Conservation (phyloP, 768 basidiomycete genomes). For the Amanita rubescens region DNA sequence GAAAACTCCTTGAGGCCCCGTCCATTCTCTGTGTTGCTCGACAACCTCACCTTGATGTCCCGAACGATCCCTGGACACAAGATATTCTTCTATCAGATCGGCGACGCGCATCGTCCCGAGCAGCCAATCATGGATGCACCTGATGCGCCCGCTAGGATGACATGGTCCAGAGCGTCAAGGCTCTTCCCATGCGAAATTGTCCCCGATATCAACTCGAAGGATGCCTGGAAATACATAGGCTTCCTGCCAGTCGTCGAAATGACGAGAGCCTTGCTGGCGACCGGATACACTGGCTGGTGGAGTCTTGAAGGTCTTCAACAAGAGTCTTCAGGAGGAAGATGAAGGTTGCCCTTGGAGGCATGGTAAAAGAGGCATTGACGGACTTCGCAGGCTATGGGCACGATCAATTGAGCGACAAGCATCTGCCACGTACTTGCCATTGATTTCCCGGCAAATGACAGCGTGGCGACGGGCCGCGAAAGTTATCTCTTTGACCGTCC, state of each 20-base stretch:
- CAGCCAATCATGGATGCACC: conserved; percentile 13
- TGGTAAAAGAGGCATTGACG: conserved; percentile 18
- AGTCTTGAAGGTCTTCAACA: conserved; percentile 34
- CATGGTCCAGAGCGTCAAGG: conserved; percentile 30
- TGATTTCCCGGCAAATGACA: neutral
- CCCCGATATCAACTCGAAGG: conserved; percentile 7
- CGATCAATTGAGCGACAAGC: neutral
- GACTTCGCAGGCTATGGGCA: conserved; percentile 16
- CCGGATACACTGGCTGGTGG: conserved; percentile 30
- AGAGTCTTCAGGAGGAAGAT: conserved; percentile 18
- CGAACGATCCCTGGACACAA: conserved; percentile 24
- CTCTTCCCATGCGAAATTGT: conserved; percentile 28
- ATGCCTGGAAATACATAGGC: conserved; percentile 12
- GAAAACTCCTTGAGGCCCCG: conserved; percentile 15
- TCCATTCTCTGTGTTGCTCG: conserved; percentile 12
- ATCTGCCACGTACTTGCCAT: neutral
- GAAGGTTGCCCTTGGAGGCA: conserved; percentile 18
- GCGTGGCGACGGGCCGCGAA: neutral
- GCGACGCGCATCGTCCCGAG: conserved; percentile 24
- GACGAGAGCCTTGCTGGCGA: conserved; percentile 21
- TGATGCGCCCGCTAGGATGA: conserved; percentile 22
- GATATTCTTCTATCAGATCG: conserved; percentile 34
- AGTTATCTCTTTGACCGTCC: neutral
- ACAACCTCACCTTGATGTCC: conserved; percentile 21
- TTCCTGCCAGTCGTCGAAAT: conserved; percentile 30